phyloP scores from a whole-genome alignment of 2,329 filamentous ascomycete species.

The Mycocentrospora acerina region DNA sequence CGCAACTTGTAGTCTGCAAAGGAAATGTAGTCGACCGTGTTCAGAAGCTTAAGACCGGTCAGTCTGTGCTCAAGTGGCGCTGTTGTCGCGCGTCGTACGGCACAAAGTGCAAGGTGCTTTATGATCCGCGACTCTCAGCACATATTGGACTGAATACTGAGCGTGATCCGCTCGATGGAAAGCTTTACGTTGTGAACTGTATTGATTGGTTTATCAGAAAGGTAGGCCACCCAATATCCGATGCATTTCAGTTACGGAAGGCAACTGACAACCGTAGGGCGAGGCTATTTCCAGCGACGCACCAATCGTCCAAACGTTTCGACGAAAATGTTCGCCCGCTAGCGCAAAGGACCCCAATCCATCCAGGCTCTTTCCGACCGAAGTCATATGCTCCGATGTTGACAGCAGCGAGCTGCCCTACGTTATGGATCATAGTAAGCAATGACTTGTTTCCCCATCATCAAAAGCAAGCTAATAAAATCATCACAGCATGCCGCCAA shows the following conservation, averaged over 20 bases:
- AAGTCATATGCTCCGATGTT: conserved; percentile 30
- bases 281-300: conserved; percentile 17
- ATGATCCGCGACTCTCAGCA: conserved; percentile 36
- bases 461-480: conserved; percentile 1
- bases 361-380: conserved; percentile 34
- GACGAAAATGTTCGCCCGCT: conserved; percentile 9
- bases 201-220: conserved; percentile 43
- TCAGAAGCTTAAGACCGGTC: conserved; percentile 48
- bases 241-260: background rate
- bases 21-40: conserved; percentile 55
- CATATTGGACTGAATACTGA: conserved; percentile 27
- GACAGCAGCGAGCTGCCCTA: conserved; percentile 26
- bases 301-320: conserved; percentile 15
- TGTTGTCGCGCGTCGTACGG: conserved; percentile 43
- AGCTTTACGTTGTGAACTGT: conserved; percentile 38
- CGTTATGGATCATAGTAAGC: conserved; percentile 30
- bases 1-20: conserved; percentile 58
- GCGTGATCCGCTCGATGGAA: conserved; percentile 36
- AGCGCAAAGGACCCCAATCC: too few relatives aligned
- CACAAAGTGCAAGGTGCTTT: conserved; percentile 41
- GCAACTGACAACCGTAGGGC: conserved; percentile 4
- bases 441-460: background rate
- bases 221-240: background rate
- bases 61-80: conserved; percentile 47
- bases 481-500: conserved; percentile 27